Evolutionary conservation across 2,329 filamentous ascomycete genomes (phyloP).

Genomic region (Torrubiella hemipterigena): DNA sequence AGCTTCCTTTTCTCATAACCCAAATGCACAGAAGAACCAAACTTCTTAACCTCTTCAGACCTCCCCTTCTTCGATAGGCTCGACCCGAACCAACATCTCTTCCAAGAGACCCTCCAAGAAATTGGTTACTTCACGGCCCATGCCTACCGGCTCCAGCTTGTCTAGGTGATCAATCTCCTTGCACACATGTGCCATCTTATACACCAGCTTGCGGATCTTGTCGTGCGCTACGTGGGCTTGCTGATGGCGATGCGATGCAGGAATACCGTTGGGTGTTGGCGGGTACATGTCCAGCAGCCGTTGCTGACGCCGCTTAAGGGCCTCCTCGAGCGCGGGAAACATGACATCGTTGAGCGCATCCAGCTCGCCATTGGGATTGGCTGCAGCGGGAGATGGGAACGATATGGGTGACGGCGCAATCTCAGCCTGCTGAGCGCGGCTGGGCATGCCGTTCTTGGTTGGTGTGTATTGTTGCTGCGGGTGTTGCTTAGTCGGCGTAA

Average conservation of each 20-base stretch:
- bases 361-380: slow-evolving; percentile 54
- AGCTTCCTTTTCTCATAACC: background rate
- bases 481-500: slow-evolving; percentile 10
- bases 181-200: slow-evolving; percentile 72
- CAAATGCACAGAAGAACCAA: background rate
- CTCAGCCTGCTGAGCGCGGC: slow-evolving; percentile 19
- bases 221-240: slow-evolving; percentile 66
- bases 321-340: slow-evolving; percentile 82
- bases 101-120: slow-evolving; percentile 89
- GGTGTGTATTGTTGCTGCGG: slow-evolving; percentile 6
- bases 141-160: slow-evolving; percentile 74
- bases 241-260: slow-evolving; percentile 48
- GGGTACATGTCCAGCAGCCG: slow-evolving; percentile 42
- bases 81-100: slow-evolving; percentile 83
- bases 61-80: slow-evolving; percentile 71
- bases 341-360: slow-evolving; percentile 87
- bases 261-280: slow-evolving; percentile 21
- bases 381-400: slow-evolving; percentile 44
- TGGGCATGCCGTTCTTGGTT: slow-evolving; percentile 15
- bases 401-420: slow-evolving; percentile 26
- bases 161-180: slow-evolving; percentile 86
- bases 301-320: slow-evolving; percentile 66
- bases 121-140: slow-evolving; percentile 81
- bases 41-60: slow-evolving; percentile 9
- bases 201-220: slow-evolving; percentile 67